Conservation (phyloP, 2,329 filamentous ascomycete species). For the Paecilomyces sp. region DNA sequence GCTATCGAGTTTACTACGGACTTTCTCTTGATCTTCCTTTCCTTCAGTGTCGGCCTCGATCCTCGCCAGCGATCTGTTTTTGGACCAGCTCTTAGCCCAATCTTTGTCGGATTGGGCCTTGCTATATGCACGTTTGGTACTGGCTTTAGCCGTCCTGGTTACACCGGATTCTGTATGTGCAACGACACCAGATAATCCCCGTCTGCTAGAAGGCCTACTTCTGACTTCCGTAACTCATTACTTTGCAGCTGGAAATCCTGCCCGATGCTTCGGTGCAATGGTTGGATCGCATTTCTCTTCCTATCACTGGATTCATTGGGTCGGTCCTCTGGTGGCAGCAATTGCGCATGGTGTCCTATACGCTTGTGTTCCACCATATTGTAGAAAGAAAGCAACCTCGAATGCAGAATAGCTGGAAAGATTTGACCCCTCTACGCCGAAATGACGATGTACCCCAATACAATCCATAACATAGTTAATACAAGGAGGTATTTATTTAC, state of each 20-base stretch:
- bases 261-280: constrained; percentile 39
- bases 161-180: constrained; percentile 29
- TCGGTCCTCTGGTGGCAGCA: background rate
- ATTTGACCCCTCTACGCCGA: too few relatives aligned
- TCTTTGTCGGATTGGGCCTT: constrained; percentile 40
- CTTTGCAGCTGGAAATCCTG: constrained; percentile 34
- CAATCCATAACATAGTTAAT: too few relatives aligned
- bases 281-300: constrained; percentile 29
- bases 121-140: constrained; percentile 32
- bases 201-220: too few relatives aligned
- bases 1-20: constrained; percentile 42
- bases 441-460: too few relatives aligned
- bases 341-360: too few relatives aligned
- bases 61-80: constrained; percentile 45
- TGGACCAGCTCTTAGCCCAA: constrained; percentile 43
- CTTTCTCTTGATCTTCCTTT: constrained; percentile 42
- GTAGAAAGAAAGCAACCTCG: too few relatives aligned
- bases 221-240: constrained; percentile 7
- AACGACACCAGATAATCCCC: too few relatives aligned
- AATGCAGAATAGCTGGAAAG: too few relatives aligned
- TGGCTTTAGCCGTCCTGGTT: constrained; percentile 33
- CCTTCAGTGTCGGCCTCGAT: constrained; percentile 48
- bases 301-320: constrained; percentile 34
- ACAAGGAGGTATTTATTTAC: too few relatives aligned
- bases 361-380: too few relatives aligned